These are phyloP conservation scores for Silybum marianum DNA, from an alignment of 129 eudicot genomes.

Conservation along the genomic window DNA sequence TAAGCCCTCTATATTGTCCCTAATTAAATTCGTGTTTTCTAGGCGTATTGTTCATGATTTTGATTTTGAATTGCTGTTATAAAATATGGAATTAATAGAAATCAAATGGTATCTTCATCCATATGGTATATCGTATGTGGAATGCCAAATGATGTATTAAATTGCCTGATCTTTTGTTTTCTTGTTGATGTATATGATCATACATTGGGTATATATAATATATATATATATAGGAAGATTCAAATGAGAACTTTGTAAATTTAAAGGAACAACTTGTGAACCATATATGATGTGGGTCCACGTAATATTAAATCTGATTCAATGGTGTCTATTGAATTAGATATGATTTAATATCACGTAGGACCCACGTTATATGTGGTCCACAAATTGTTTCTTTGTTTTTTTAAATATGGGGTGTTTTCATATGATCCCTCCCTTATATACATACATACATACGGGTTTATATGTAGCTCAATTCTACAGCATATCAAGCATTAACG, in stretches of 20 bases:
- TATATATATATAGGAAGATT: too few species aligned
- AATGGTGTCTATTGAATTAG: too few species aligned
- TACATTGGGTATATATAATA: background rate
- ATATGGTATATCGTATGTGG: background rate
- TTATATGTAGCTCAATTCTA: background rate
- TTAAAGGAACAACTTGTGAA: too few species aligned
- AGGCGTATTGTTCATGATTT: background rate
- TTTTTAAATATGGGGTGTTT: too few species aligned
- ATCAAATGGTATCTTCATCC: background rate
- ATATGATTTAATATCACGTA: too few species aligned
- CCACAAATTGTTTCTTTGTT: too few species aligned
- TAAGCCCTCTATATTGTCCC: constrained; percentile 28
- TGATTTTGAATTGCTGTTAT: background rate
- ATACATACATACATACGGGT: background rate
- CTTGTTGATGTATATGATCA: background rate
- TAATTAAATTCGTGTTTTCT: background rate
- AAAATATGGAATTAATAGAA: background rate
- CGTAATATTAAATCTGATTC: too few species aligned
- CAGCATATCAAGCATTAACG: background rate
- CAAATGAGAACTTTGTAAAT: too few species aligned
- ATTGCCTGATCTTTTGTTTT: background rate
- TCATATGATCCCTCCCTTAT: too few species aligned
- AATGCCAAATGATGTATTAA: background rate
- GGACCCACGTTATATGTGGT: too few species aligned
- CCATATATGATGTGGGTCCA: too few species aligned